Base-by-base conservation (phyloP, 2,329 filamentous ascomycete genomes). In the Aulographum hederae region DNA sequence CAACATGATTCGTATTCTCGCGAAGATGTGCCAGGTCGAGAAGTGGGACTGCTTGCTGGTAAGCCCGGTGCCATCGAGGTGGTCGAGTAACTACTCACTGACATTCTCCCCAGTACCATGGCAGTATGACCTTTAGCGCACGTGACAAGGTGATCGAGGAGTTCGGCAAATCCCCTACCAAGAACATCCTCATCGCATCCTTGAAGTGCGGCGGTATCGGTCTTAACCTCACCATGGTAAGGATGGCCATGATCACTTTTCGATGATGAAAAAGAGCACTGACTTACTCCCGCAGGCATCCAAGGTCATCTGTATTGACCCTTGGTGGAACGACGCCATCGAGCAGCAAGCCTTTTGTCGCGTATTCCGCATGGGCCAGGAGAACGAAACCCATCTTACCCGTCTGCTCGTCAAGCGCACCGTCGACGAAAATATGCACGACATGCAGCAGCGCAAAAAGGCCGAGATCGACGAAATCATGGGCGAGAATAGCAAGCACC, bases 321-420 rank as follows among this genome's bases (percentile, higher is more conserved):
- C 56, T 0, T 62, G 58, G 60, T 81, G 69, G 69, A 79, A 80
- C 34, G 48, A 49, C 1, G 56, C 61, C 0, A 47, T 59, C 0
- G 73, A 81, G 40, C 53, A 69, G n/a, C 77, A 81, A 41, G 73
- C 67, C 0, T 69, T 68, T 43, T 65, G 60, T 2, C 65, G 78
- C 0, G 65, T 80, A 0, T 67, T 65, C 40, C 62, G 78, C 4
- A 69, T 73, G 2, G 75, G 75, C 0, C 78, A 86, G 38, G 38
- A 44, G 0, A 65, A 73, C 26, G 53, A 67, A 20, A 73, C 73
- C 0, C 54, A 67, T 8, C 62, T 78, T 35, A 60, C 67, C 1
- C 60, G 70, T 0, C 57, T 82, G 20, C 49, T 70, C 1, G 57
- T 72, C 0, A 48, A 55, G 2, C 54, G 64, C 4, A 66, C 61